Percentiles rank a stretch among this genome's conserved stretches.
phyloP scores from a whole-genome alignment of 495 filamentous ascomycete species.

The Podospora pseudocomata region DNA sequence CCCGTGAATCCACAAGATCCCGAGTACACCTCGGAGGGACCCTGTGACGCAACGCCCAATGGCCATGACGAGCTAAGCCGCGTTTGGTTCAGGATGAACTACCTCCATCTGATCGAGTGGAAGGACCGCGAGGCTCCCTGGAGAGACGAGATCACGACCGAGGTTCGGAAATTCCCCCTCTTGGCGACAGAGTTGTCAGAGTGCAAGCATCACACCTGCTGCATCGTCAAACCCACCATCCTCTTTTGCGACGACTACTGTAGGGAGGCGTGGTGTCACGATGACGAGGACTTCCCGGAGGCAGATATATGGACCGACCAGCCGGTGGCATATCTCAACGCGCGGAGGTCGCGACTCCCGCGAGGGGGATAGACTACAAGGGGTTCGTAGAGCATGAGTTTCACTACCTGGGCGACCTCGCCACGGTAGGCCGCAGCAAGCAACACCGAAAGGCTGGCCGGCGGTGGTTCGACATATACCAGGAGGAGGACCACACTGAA shows the following conservation, averaged over 20 bases:
- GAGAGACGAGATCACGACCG: too few species aligned
- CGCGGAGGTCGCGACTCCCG: too few species aligned
- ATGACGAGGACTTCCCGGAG: not conserved
- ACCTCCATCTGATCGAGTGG: too few species aligned
- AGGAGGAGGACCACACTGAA: not conserved
- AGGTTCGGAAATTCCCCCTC: not conserved
- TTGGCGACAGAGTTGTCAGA: not conserved
- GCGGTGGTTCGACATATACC: not conserved
- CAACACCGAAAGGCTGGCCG: not conserved
- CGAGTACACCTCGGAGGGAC: too few species aligned
- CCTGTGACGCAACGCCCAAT: too few species aligned
- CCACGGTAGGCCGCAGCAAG: not conserved
- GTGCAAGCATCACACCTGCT: not conserved
- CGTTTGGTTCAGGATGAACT: too few species aligned
- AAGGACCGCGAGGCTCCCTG: not conserved
- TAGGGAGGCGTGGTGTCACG: not conserved
- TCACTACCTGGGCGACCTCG: not conserved
- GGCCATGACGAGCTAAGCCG: too few species aligned
- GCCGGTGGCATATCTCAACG: too few species aligned
- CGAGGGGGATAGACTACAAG: not conserved
- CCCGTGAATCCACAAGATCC: too few species aligned
- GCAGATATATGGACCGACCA: not conserved
- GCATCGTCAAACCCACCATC: not conserved
- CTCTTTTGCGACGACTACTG: not conserved
- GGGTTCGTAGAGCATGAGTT: not conserved